A percentile compares a stretch with the other conserved stretches of the same genome.
Evolutionary conservation across 495 filamentous ascomycete species (phyloP).

Genomic region (Parachaetomium inaequale): DNA sequence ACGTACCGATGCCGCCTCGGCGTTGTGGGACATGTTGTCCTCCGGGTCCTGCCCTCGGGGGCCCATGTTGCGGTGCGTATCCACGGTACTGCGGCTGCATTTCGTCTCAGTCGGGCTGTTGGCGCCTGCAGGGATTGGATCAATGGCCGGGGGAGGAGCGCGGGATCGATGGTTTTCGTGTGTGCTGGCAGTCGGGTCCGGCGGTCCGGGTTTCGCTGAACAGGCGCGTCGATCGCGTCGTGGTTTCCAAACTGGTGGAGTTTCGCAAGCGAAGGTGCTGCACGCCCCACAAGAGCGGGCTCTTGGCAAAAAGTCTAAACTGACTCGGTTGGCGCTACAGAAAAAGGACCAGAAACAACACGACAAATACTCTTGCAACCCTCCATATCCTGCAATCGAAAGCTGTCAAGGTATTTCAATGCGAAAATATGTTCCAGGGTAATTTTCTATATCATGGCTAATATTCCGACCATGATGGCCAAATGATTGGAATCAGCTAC

Average conservation of each 20-base stretch:
- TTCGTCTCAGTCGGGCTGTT: constrained; percentile 9
- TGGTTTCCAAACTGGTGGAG: constrained; percentile 21
- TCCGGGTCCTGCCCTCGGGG: constrained; percentile 24
- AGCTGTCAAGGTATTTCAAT: neutral
- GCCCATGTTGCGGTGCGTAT: constrained; percentile 43
- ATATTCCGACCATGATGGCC: no score
- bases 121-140: neutral
- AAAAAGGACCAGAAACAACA: neutral
- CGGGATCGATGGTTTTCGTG: neutral
- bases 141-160: neutral
- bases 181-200: neutral
- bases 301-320: neutral
- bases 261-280: neutral
- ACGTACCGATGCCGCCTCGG: constrained; percentile 50
- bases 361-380: no score
- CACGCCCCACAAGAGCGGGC: neutral
- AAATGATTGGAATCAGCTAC: no score
- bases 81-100: constrained; percentile 50
- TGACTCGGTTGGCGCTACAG: neutral
- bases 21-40: constrained; percentile 39
- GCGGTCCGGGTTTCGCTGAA: constrained; percentile 7
- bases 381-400: neutral
- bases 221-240: constrained; percentile 30
- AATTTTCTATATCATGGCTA: no score
- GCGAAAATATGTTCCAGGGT: no score